phyloP scores from a whole-genome alignment of 441 rosid genomes.

The Eutrema salsugineum region DNA sequence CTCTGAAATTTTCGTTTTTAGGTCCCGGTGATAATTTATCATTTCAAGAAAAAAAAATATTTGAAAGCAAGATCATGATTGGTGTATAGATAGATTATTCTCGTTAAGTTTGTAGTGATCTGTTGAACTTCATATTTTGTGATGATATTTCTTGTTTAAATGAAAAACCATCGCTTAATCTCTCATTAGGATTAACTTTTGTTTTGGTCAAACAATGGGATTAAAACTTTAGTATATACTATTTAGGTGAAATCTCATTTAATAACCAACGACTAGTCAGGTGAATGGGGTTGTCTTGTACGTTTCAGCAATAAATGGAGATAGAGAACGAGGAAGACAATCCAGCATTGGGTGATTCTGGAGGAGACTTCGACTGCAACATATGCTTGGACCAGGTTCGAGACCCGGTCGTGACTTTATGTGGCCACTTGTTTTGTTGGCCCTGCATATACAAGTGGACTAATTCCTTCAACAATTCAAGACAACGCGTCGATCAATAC shows the following conservation, averaged over 20 bases:
- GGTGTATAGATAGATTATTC: neutral
- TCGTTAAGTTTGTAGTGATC: neutral
- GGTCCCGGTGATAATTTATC: neutral
- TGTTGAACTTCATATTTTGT: neutral
- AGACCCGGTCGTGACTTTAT: slow-evolving; percentile 68
- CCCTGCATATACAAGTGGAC: slow-evolving; percentile 68
- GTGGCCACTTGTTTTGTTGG: slow-evolving; percentile 77
- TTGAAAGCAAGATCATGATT: neutral
- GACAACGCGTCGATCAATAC: slow-evolving; percentile 31
- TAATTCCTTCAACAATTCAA: slow-evolving; percentile 29
- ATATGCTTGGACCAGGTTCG: slow-evolving; percentile 60
- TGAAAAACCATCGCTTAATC: neutral
- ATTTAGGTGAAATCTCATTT: slow-evolving; percentile 1
- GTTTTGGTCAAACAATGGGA: neutral
- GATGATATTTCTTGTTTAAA: neutral
- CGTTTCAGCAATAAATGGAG: slow-evolving; percentile 24
- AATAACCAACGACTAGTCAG: slow-evolving; percentile 12
- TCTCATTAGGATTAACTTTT: neutral
- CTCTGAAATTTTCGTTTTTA: neutral
- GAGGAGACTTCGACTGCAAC: slow-evolving; percentile 56
- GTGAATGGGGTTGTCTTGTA: neutral
- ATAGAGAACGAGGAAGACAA: slow-evolving; percentile 11
- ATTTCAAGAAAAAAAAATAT: neutral
- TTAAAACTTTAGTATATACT: neutral
- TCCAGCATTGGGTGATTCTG: slow-evolving; percentile 17